These are phyloP conservation scores for Schizothecium vesticola DNA, from an alignment of 495 filamentous ascomycete species.

Conservation along the genomic window DNA sequence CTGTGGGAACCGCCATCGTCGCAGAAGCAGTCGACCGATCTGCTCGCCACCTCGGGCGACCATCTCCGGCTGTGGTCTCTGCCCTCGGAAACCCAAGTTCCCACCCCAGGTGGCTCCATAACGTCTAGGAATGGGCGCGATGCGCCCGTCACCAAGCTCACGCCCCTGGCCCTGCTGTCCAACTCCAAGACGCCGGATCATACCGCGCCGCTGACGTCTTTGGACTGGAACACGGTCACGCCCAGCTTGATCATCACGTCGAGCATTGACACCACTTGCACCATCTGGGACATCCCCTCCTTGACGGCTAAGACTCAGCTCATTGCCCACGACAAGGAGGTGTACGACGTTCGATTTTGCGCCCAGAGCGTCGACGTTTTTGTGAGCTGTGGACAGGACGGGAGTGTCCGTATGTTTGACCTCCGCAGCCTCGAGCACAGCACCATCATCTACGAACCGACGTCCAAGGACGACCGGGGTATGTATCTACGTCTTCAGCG, in stretches of 20 bases:
- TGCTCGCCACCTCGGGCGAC: constrained; percentile 93
- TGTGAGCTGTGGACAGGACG: constrained; percentile 94
- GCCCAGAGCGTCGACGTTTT: constrained; percentile 95
- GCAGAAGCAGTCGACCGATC: constrained; percentile 92
- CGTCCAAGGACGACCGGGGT: constrained; percentile 83
- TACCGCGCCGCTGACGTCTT: constrained; percentile 88
- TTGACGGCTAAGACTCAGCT: constrained; percentile 97
- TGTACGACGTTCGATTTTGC: constrained; percentile 97
- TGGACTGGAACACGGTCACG: constrained; percentile 97
- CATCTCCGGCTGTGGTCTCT: constrained; percentile 95
- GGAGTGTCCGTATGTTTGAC: constrained; percentile 98
- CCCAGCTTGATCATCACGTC: constrained; percentile 97
- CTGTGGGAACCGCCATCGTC: constrained; percentile 97
- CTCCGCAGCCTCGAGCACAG: constrained; percentile 93
- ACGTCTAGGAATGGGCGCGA: constrained; percentile 61
- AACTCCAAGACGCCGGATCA: constrained; percentile 99
- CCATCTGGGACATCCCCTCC: constrained; percentile 99
- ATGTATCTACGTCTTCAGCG: constrained; percentile 1
- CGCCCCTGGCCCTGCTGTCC: constrained; percentile 85
- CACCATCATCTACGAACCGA: constrained; percentile 98
- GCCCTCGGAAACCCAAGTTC: constrained; percentile 45
- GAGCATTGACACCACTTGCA: constrained; percentile 98
- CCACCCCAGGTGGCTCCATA: constrained; percentile 65
- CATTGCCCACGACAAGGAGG: constrained; percentile 98
- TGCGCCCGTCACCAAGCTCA: constrained; percentile 72